phyloP scores from a whole-genome alignment of 805 yeast genomes.

The Diddensiella caesifluorescens region DNA sequence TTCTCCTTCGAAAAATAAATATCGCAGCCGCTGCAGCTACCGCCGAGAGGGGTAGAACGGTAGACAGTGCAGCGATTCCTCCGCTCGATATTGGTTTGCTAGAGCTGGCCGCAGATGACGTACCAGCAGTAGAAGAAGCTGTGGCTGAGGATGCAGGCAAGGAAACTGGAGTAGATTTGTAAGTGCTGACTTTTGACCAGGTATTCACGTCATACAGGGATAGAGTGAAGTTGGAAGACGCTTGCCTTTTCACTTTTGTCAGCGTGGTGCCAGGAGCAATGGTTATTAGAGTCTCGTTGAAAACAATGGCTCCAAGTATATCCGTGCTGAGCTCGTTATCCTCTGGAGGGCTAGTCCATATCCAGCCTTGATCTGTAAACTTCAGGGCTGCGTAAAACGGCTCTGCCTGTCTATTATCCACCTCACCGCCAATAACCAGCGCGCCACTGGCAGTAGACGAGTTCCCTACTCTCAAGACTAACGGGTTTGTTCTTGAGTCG shows the following conservation, averaged over 20 bases:
- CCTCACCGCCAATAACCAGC: constrained; percentile 59
- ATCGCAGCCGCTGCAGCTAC: constrained; percentile 32
- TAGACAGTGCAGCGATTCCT: constrained; percentile 43
- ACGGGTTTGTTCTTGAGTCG: constrained; percentile 49
- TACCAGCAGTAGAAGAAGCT: constrained; percentile 20
- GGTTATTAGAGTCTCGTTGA: constrained; percentile 26
- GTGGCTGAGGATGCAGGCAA: constrained; percentile 22
- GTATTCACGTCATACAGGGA: constrained; percentile 9
- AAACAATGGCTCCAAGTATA: constrained; percentile 15
- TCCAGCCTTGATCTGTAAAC: constrained; percentile 37
- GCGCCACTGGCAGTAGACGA: constrained; percentile 26
- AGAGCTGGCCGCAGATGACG: constrained; percentile 15
- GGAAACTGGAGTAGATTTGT: constrained; percentile 7
- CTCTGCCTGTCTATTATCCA: constrained; percentile 34
- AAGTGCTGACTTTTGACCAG: background rate
- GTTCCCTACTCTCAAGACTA: constrained; percentile 51
- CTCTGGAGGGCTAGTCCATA: constrained; percentile 32
- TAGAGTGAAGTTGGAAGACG: constrained; percentile 2
- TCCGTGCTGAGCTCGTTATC: constrained; percentile 5
- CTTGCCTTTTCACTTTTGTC: background rate
- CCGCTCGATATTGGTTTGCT: constrained; percentile 30
- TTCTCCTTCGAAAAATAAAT: constrained; percentile 22
- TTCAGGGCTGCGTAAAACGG: constrained; percentile 43
- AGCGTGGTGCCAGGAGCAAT: constrained; percentile 17
- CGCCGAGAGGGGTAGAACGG: constrained; percentile 40